Percentiles rank a stretch among this genome's conserved stretches.
phyloP scores from a whole-genome alignment of 495 filamentous ascomycete genomes.

The Xylaria intraflava region DNA sequence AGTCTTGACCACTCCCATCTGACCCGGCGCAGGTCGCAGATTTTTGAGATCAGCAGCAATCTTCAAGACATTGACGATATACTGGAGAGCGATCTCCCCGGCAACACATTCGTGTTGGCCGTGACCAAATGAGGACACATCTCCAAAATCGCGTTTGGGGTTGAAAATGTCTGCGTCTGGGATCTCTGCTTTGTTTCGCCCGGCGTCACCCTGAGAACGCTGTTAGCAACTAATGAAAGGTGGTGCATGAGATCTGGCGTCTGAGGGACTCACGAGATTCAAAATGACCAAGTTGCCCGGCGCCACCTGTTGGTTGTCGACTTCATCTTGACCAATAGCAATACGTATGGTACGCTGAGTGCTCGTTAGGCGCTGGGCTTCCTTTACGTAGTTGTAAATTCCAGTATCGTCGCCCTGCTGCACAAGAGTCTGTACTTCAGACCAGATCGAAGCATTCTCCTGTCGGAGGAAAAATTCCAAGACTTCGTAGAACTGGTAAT shows the following conservation, averaged over 20 bases:
- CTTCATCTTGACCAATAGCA: conserved; percentile 13
- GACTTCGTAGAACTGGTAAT: conserved; percentile 35
- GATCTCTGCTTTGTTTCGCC: conserved; percentile 19
- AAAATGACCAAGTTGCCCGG: conserved; percentile 23
- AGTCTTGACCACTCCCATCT: conserved; percentile 31
- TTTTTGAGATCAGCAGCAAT: conserved; percentile 30
- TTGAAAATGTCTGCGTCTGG: conserved; percentile 19
- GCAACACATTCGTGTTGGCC: conserved; percentile 31
- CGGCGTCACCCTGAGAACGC: conserved; percentile 21
- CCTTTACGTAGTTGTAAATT: conserved; percentile 23
- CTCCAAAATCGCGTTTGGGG: conserved; percentile 11
- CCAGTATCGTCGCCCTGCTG: conserved; percentile 25
- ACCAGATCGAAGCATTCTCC: conserved; percentile 41
- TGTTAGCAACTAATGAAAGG: background rate
- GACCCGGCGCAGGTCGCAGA: conserved; percentile 31
- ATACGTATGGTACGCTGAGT: conserved; percentile 24
- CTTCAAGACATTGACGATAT: conserved; percentile 26
- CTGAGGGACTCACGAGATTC: conserved; percentile 23
- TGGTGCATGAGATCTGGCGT: background rate
- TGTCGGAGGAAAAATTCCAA: conserved; percentile 37
- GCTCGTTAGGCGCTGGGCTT: conserved; percentile 28
- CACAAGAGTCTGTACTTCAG: conserved; percentile 42
- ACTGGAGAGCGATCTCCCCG: conserved; percentile 18
- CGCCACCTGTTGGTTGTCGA: conserved; percentile 24
- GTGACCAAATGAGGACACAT: conserved; percentile 21